Conservation (phyloP, 257 asterid genomes). For the Capsicum baccatum region DNA sequence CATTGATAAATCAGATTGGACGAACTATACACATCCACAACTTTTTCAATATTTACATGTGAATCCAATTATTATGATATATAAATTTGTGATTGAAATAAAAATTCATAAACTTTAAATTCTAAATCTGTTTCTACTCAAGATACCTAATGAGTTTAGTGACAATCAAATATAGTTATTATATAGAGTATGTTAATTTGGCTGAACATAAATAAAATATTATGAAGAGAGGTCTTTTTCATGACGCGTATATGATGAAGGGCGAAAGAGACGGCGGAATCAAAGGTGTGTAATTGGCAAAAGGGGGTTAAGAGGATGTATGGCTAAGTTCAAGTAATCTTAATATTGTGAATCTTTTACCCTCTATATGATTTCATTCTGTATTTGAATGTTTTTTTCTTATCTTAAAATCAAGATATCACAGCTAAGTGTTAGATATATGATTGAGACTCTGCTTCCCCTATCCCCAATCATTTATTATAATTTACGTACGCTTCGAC, state of each 20-base stretch:
- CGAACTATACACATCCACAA: too few relatives aligned
- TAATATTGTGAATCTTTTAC: not conserved
- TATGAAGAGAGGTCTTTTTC: constrained; percentile 17
- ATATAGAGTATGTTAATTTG: not conserved
- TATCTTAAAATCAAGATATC: constrained; percentile 42
- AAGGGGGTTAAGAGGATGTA: not conserved
- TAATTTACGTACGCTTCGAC: fast-evolving
- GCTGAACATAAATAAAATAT: constrained; percentile 5
- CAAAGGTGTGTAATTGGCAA: constrained; percentile 44
- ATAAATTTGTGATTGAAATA: too few relatives aligned
- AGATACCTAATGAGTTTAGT: too few relatives aligned
- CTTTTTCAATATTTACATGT: too few relatives aligned
- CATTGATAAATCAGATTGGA: too few relatives aligned
- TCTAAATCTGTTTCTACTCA: too few relatives aligned
- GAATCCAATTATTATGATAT: too few relatives aligned
- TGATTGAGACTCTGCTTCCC: constrained; percentile 39
- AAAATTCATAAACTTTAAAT: too few relatives aligned
- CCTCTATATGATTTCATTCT: constrained; percentile 23
- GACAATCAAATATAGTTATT: too few relatives aligned
- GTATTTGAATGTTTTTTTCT: constrained; percentile 28
- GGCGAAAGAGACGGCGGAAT: constrained; percentile 58
- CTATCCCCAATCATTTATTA: not conserved
- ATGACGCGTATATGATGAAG: constrained; percentile 40
- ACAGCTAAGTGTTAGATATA: constrained; percentile 52
- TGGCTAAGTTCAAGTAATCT: constrained; percentile 61